Base-by-base conservation (phyloP, 2,329 filamentous ascomycete species). In the Sporothrix brasiliensis region DNA sequence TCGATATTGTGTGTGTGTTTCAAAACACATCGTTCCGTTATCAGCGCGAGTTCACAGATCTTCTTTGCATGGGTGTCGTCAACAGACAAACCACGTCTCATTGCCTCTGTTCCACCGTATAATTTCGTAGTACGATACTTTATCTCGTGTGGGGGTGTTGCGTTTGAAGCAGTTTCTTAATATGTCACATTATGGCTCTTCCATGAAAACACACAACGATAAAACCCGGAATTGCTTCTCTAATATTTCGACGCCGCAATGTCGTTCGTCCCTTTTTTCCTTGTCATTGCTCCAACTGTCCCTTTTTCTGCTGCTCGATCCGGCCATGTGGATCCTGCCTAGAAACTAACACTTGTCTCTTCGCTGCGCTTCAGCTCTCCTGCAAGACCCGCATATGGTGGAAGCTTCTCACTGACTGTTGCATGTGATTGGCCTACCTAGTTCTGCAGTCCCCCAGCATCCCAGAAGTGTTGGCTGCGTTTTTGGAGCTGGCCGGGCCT, bases 341-440 rank as follows among this genome's bases (percentile, higher is more conserved):
- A 39, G 30, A 60, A 60, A 60, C 56, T 41, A 60, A 60, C 56
- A 41, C 30, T 63, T 24, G 47, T 56, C 54, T 61, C 47, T 52
- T 63, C 53, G 24, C 47, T 68, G 34, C 21, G 4, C 16, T 41
- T 69, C 69, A 68, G 65, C 65, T 69, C 47, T 60, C 24, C 53
- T 61, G 54, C 14, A 24, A n/a, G 69, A 39, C 44, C 69, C 69
- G 67, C 61, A 41, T 16, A 2, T 34, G 52, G 39, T 34, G 34
- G 60, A 27, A 70, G 61, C 61, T 58, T 67, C n/a, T 24, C 24
- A 14, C 53, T 50, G 53, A 19, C 50, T 24, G 21, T 56, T 49
- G 24, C 67, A 49, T 58, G 67, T 60, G 67, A 68, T 68, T 68
- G 67, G 67, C 34, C 66, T 41, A 53, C 34, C 66, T 24, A 34